These are phyloP conservation scores for Colletotrichum melonis DNA, from an alignment of 2,329 filamentous ascomycete genomes.

Conservation along the genomic window DNA sequence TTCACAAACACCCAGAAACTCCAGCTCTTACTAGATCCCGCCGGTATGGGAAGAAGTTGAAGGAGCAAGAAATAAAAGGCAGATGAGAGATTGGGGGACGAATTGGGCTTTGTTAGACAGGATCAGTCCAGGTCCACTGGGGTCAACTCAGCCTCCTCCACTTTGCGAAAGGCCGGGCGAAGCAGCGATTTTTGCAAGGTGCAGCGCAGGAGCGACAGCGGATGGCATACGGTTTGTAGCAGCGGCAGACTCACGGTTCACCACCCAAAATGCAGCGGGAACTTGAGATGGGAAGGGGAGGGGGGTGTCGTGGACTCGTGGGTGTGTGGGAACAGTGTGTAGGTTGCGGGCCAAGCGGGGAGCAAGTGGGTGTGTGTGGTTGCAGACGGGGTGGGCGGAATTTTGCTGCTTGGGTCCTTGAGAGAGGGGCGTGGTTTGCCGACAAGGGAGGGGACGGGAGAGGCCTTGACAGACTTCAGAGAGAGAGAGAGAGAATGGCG, in stretches of 20 bases:
- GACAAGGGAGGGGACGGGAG: slow-evolving; percentile 20
- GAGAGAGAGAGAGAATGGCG: background rate
- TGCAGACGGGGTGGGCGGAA: background rate
- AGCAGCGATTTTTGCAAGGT: background rate
- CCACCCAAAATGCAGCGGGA: slow-evolving; percentile 23
- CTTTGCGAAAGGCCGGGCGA: slow-evolving; percentile 13
- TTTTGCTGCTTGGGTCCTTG: background rate
- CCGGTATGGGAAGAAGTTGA: slow-evolving; percentile 15
- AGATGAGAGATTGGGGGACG: slow-evolving; percentile 22
- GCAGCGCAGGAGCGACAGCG: slow-evolving; percentile 3
- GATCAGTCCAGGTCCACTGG: slow-evolving; percentile 31
- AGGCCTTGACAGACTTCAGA: background rate
- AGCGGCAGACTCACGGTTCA: slow-evolving; percentile 30
- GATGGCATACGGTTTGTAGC: slow-evolving; percentile 9
- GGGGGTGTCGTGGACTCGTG: background rate
- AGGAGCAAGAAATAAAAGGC: slow-evolving; percentile 7
- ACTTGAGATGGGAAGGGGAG: slow-evolving; percentile 6
- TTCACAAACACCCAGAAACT: slow-evolving; percentile 21
- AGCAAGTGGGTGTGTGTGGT: background rate
- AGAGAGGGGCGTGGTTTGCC: slow-evolving; percentile 1
- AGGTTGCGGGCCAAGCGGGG: slow-evolving; percentile 10
- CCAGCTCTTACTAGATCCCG: slow-evolving; percentile 19
- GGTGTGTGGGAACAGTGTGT: too few species aligned
- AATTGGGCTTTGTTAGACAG: slow-evolving; percentile 35
- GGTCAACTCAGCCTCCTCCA: slow-evolving; percentile 35